These are phyloP conservation scores for Plantago elongata DNA, from an alignment of 257 asterid species.

Conservation along the genomic window DNA sequence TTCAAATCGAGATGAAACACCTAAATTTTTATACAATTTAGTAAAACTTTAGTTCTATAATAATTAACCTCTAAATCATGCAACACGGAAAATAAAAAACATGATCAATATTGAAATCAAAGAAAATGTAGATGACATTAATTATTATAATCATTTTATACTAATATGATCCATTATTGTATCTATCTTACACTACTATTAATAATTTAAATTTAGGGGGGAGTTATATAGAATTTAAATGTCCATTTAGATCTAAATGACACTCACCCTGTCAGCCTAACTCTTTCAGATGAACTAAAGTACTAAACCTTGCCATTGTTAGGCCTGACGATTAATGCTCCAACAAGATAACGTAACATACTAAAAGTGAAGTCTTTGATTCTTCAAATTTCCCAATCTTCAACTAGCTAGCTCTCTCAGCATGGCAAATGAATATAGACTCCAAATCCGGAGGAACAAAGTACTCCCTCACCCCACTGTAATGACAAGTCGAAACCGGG, in stretches of 20 bases:
- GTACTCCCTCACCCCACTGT: slow-evolving; percentile 52
- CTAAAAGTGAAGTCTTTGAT: not conserved
- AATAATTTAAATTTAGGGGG: no score
- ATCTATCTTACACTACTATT: slow-evolving; percentile 5
- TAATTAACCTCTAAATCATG: no score
- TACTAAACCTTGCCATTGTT: slow-evolving; percentile 12
- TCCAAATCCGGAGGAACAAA: slow-evolving; percentile 81
- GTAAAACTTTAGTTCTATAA: no score
- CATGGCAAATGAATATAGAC: slow-evolving; percentile 57
- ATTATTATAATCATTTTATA: not conserved
- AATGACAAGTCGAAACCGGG: slow-evolving; percentile 46
- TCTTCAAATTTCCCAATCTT: slow-evolving; percentile 4
- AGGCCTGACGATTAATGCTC: not conserved
- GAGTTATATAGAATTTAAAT: no score
- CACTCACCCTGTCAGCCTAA: no score
- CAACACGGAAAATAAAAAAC: not conserved
- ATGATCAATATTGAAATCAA: slow-evolving; percentile 12
- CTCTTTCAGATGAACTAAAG: slow-evolving; percentile 8
- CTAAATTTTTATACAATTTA: no score
- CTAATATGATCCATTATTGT: not conserved
- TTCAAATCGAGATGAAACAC: no score
- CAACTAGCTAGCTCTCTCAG: slow-evolving; percentile 48
- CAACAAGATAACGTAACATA: not conserved
- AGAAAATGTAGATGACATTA: not conserved
- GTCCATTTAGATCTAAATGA: no score